Conservation (phyloP, 23 red algal species). For the Gracilaria vermiculophylla region DNA sequence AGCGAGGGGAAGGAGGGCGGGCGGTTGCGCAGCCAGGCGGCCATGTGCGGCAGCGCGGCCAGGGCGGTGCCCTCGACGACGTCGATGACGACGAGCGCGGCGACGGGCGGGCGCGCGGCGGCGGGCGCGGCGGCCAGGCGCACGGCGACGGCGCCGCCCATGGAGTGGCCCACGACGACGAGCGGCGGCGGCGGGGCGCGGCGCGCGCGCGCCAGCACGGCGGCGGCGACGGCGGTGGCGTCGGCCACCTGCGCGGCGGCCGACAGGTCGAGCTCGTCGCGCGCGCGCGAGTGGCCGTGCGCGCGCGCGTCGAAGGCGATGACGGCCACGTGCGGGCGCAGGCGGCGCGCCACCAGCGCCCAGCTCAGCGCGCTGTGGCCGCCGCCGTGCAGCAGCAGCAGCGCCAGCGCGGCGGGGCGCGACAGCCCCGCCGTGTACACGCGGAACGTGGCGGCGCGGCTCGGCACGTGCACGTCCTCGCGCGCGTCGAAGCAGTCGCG, state of each 20-base stretch:
- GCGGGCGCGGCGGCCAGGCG: constrained; percentile 48
- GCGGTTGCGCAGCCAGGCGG: constrained; percentile 53
- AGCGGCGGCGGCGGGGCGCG: constrained; percentile 30
- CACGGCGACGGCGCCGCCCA: constrained; percentile 95
- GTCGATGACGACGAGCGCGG: constrained; percentile 91
- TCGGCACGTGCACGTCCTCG: constrained; percentile 24
- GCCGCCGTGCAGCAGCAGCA: constrained; percentile 91
- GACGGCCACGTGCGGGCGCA: constrained; percentile 9
- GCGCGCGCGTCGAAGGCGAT: constrained; percentile 96
- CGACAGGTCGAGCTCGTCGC: constrained; percentile 79
- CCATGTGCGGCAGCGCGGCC: constrained; percentile 86
- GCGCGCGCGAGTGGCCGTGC: constrained; percentile 71
- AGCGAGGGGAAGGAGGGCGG: constrained; percentile 60
- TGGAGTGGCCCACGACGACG: constrained; percentile 87
- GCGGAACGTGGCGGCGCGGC: constrained; percentile 46
- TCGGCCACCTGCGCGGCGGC: constrained; percentile 76
- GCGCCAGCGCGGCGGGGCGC: background rate
- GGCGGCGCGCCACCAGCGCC: constrained; percentile 30
- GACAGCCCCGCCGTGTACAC: constrained; percentile 49
- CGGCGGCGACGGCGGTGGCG: constrained; percentile 56
- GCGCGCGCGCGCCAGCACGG: constrained; percentile 20
- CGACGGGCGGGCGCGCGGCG: background rate
- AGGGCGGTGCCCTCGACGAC: constrained; percentile 96
- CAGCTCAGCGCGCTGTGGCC: constrained; percentile 89
- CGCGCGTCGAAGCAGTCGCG: constrained; percentile 37